Evolutionary conservation across 1,284 basidiomycete genomes (phyloP), one percentile per base, ranked within the genome.

Genomic region (Ustilago nuda): DNA sequence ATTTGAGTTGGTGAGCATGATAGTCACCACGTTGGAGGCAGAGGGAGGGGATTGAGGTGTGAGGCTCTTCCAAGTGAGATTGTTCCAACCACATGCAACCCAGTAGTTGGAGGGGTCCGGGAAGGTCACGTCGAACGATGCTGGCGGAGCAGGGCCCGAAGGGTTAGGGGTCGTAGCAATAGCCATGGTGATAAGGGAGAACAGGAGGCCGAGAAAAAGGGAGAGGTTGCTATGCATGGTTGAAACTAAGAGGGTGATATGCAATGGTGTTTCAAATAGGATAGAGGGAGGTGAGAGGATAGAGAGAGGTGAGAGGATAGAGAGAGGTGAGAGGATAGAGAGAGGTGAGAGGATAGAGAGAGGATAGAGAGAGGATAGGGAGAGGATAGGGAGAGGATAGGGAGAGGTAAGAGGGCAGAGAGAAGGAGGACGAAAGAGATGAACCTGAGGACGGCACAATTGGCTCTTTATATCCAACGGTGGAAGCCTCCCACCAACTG

Each of bases 11-110:
- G 60, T 63, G 15, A 77, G 63, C 63, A 69, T 59, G 46, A 77
- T 65, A 15, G 70, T 70, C 13, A 77, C 53, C 4, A 36, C 27
- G 4, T 32, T 0, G 71, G 60, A 55, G 70, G 63, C 12, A 23
- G 27, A 1, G 57, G 2, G n/a, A 27, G 19, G 15, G 27, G 48
- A 17, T 13, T 23, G n/a, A 19, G 23, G 48, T 15, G 48, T 30
- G 27, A 15, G 12, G 15, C 27, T 30, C 3, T 57, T 66, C 70
- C 70, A 77, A 4, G 63, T 60, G 54, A 76, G 54, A 19, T 64
- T 65, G 61, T 76, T 76, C 66, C 66, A 72, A 1, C 70, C 69
- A 23, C 74, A 76, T 3, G 74, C 66, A 23, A 76, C 74, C 74
- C 74, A 76, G 66, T 76, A 72, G 50, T 69, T 41, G 15, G 74